Percentiles rank a stretch among this genome's conserved stretches.
Evolutionary conservation across 1,284 basidiomycete genomes (phyloP).

Genomic region (Chondrostereum purpureum): DNA sequence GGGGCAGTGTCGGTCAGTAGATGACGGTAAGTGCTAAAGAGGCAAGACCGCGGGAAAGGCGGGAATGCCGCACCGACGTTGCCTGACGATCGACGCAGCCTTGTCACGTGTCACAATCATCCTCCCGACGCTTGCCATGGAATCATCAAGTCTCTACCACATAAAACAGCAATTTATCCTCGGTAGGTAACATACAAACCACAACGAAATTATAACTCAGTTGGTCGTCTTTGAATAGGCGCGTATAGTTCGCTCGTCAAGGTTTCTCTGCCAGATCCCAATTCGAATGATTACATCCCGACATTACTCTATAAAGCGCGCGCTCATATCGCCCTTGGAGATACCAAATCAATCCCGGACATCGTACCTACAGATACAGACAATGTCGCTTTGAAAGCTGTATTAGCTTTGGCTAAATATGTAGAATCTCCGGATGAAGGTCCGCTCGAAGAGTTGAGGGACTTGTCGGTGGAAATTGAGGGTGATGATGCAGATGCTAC

Average conservation of each 20-base stretch:
- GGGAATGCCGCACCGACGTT: neutral
- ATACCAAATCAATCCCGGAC: constrained; percentile 48
- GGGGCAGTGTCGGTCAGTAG: neutral
- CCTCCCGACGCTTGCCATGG: constrained; percentile 40
- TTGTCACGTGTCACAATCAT: constrained; percentile 1
- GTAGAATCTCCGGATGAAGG: constrained; percentile 49
- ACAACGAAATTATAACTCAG: neutral
- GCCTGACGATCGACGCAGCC: neutral
- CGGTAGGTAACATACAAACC: constrained; percentile 36
- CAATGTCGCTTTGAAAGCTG: constrained; percentile 66
- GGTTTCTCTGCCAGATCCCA: constrained; percentile 49
- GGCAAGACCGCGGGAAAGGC: neutral
- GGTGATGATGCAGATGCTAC: constrained; percentile 63
- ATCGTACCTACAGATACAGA: constrained; percentile 54
- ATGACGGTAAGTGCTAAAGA: neutral
- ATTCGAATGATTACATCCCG: constrained; percentile 57
- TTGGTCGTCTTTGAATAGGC: constrained; percentile 31
- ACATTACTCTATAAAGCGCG: constrained; percentile 79
- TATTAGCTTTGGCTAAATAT: constrained; percentile 66
- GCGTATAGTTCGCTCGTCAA: constrained; percentile 59
- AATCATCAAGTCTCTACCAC: constrained; percentile 77
- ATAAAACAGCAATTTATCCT: constrained; percentile 83
- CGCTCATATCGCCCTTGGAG: constrained; percentile 71
- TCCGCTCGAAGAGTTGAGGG: constrained; percentile 75
- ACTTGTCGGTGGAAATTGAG: constrained; percentile 81